Evolutionary conservation across 179 eudicot species (phyloP), one percentile per base, ranked within the genome.

Genomic region (Camellia oleifera): DNA sequence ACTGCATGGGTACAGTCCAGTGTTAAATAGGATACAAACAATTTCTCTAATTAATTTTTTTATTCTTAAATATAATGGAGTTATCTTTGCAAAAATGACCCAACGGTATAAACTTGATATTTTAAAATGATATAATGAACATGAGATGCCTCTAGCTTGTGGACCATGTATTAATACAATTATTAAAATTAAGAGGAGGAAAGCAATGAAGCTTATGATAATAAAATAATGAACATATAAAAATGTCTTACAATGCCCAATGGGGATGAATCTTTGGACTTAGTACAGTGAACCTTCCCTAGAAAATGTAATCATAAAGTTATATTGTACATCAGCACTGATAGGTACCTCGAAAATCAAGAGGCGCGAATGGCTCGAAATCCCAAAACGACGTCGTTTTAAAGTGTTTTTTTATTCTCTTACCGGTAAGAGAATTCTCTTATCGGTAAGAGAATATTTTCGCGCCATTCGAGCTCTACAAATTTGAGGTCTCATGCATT

Each of bases 261-360:
- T 17, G 54, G 73, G 56, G 45, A 46, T 69, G 32, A 46, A 69
- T 69, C 50, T 69, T 56, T 56, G 60, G 60, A 11, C 60, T 56
- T 69, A 46, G 54, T 45, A 69, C 73, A 45, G 10, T 69, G 73
- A 69, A 69, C 73, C 54, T 69, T 69, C 73, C 73, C 73, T 7
- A 7, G 56, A 44, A 69, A 53, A n/a, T 69, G 54, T 17, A 69
- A 48, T 45, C 23, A 69, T 46, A 3, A 46, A 71, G 42, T 32
- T 32, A 32, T 71, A 9, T 40, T 71, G 50, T 20, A 18, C 18
- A 48, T 8, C 23, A 20, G 23, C 23, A 20, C 23, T 20, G 23
- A 20, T 20, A 20, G 23, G 23, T 20, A 20, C 23, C 23, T 20
- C 23, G 23, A 20, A 20, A 20, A 20, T 20, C 23, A 20, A 20